phyloP scores from a whole-genome alignment of 2,329 filamentous ascomycete genomes.

The Helminthosporium solani region DNA sequence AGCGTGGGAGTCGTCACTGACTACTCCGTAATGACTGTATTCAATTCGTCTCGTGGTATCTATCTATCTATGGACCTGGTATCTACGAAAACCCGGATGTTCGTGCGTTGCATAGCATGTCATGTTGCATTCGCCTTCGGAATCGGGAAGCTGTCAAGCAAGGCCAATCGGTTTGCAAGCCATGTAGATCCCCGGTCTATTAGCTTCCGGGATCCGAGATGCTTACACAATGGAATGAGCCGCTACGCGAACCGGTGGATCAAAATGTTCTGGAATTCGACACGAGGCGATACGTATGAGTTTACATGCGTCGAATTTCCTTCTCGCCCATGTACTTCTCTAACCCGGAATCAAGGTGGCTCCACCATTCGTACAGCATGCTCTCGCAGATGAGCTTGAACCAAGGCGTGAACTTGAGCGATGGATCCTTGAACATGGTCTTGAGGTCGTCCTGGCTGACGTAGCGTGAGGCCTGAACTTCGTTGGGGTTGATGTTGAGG shows the following conservation, averaged over 20 bases:
- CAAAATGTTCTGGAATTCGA: not conserved
- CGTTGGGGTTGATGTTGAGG: conserved; percentile 78
- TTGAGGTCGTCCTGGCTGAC: conserved; percentile 81
- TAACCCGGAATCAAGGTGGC: conserved; percentile 74
- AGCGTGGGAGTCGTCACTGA: conserved; percentile 27
- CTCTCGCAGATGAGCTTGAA: conserved; percentile 98
- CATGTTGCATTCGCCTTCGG: conserved; percentile 4
- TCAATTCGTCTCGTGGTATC: conserved; percentile 26
- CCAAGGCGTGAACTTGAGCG: conserved; percentile 91
- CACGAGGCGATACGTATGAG: not conserved
- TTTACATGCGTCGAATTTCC: conserved; percentile 79
- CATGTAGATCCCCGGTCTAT: not conserved
- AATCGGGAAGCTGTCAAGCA: conserved; percentile 3
- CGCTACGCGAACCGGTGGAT: not conserved
- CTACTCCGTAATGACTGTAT: conserved; percentile 23
- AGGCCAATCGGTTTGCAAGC: conserved; percentile 15
- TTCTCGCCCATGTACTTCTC: conserved; percentile 85
- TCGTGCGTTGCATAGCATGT: conserved; percentile 24
- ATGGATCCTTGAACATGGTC: conserved; percentile 77
- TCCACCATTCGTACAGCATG: conserved; percentile 98
- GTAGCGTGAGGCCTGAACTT: conserved; percentile 82
- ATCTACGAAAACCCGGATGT: conserved; percentile 26
- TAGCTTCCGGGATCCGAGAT: not conserved
- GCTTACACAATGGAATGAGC: not conserved
- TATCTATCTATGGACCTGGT: conserved; percentile 32